Conservation (phyloP, 2,329 filamentous ascomycete genomes). For the Fusarium lyarnte region DNA sequence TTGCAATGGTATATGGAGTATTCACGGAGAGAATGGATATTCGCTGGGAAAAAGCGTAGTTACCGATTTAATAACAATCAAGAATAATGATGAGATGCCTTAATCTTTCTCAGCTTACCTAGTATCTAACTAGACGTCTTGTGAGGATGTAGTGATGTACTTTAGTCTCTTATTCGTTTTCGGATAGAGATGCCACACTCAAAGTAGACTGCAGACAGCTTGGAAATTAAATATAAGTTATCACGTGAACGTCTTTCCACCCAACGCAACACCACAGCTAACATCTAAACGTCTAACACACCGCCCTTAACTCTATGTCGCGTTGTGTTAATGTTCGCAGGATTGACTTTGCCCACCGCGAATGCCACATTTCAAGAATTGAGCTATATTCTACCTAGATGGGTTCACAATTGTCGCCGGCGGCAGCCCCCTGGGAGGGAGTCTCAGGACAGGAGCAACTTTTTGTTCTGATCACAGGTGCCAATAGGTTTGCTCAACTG, state of each 20-base stretch:
- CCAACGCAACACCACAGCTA: background rate
- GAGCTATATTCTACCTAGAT: conserved; percentile 6
- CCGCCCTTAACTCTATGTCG: background rate
- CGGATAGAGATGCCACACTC: background rate
- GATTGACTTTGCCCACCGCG: background rate
- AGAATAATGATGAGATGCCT: conserved; percentile 25
- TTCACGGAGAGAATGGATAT: conserved; percentile 22
- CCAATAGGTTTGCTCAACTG: conserved; percentile 74
- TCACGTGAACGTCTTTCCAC: conserved; percentile 18
- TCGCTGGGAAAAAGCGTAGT: background rate
- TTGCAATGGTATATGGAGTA: conserved; percentile 18
- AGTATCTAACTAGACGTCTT: background rate
- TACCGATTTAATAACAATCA: conserved; percentile 29
- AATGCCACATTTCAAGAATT: background rate
- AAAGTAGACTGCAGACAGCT: too few species aligned
- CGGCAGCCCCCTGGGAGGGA: conserved; percentile 49
- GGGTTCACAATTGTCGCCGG: conserved; percentile 36
- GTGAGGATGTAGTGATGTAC: background rate
- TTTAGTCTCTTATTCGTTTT: conserved; percentile 33
- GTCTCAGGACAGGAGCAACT: conserved; percentile 56
- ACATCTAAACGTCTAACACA: conserved; percentile 10
- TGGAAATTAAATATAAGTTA: conserved; percentile 27
- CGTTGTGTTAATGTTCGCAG: background rate
- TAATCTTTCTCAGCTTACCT: background rate
- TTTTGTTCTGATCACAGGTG: conserved; percentile 81